Evolutionary conservation across 768 basidiomycete species (phyloP), one percentile per base, ranked within the genome.

Genomic region (Boletus eberwhitei): DNA sequence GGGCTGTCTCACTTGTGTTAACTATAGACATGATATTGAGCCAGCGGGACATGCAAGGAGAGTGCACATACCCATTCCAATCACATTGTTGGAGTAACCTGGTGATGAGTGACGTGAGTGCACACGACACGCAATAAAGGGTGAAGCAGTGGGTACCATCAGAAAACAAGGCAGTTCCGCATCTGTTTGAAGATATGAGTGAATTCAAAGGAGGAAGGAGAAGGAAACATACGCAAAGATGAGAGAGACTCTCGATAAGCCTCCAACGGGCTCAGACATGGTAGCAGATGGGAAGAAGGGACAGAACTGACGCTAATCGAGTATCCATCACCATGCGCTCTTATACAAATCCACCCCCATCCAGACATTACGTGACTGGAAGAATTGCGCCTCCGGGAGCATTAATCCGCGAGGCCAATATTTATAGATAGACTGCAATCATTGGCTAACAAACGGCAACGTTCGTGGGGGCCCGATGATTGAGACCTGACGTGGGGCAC

Each of bases 101-200:
- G 53, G 48, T 48, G 47, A 43, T 40, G 22, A 47, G 52, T 40
- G 24, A 26, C 16, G 8, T 65, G 36, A 59, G 47, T 32, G 32
- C 29, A 50, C 26, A 21, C 16, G 31, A 56, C 19, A 9, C n/a
- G 35, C 1, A 13, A 52, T 8, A 8, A 37, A 37, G 17, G 17
- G 16, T 35, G 35, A 50, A 24, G 31, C 2, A 11, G 21, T 12
- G 36, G 60, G 26, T 71, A 87, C 90, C 90, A 69, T 93, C 90
- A 26, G 90, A 91, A 73, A 93, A 92, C 42, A 93, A 75, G 40
- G 91, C 90, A 4, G 91, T 93, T 65, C 90, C 90, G 67, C 90
- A 92, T 16, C 89, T 90, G 58, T 48, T 49, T 48, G 48, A 39
- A 39, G 16, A 31, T 2, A 26, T 52, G 19, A 52, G 57, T 21